Percentiles rank a stretch among this genome's conserved stretches.
Evolutionary conservation across 495 filamentous ascomycete genomes (phyloP).

Genomic region (Penicillium manginii): DNA sequence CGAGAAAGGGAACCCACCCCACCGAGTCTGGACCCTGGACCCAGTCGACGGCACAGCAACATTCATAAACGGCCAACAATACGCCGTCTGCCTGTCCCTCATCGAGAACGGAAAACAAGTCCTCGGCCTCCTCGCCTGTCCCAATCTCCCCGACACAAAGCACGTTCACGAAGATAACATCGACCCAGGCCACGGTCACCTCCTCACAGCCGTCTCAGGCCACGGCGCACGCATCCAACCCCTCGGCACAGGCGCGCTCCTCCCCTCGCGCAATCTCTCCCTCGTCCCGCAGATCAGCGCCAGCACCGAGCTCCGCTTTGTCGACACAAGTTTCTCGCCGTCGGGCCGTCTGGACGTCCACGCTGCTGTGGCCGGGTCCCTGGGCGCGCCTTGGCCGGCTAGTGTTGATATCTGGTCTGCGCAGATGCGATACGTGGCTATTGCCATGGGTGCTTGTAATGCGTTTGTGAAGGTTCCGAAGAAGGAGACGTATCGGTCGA

Average conservation of each 20-base stretch:
- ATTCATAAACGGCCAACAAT: conserved; percentile 65
- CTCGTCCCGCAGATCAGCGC: conserved; percentile 32
- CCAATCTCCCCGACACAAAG: conserved; percentile 49
- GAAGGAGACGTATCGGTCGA: conserved; percentile 53
- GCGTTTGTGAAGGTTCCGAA: conserved; percentile 65
- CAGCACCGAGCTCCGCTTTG: conserved; percentile 46
- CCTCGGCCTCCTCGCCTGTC: conserved; percentile 59
- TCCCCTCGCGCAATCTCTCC: conserved; percentile 34
- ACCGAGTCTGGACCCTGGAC: conserved; percentile 67
- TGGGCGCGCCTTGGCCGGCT: conserved; percentile 53
- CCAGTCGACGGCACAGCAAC: conserved; percentile 74
- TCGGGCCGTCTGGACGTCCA: conserved; percentile 49
- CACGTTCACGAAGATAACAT: conserved; percentile 50
- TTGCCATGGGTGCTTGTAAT: conserved; percentile 63
- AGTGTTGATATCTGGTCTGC: conserved; percentile 62
- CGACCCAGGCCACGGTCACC: conserved; percentile 56
- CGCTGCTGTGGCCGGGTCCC: conserved; percentile 48
- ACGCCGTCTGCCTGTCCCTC: conserved; percentile 64
- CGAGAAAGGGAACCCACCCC: conserved; percentile 33
- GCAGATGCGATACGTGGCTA: conserved; percentile 65
- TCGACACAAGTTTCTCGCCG: conserved; percentile 46
- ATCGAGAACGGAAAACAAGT: conserved; percentile 52
- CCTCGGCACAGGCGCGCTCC: conserved; percentile 41
- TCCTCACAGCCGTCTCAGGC: conserved; percentile 59
- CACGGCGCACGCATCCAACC: conserved; percentile 58